phyloP scores from a whole-genome alignment of 192 early-diverging fungal species.

The Spinellus fusiger region DNA sequence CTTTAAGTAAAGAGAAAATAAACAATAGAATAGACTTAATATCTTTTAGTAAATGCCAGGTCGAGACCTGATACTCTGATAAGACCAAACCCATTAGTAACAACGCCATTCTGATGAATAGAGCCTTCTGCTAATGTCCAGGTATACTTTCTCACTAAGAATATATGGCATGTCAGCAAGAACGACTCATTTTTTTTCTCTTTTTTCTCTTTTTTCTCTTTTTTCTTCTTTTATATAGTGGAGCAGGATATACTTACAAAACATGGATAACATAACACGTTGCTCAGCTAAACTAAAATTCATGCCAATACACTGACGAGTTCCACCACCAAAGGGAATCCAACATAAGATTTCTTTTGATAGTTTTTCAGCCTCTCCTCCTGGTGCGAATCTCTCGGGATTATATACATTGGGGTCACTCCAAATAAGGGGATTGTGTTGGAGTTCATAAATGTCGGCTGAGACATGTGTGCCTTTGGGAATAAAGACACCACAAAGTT shows the following conservation, averaged over 20 bases:
- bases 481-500: conserved; percentile 31
- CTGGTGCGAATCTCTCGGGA: conserved; percentile 24
- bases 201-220: too few species aligned
- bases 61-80: background rate
- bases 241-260: conserved; percentile 23
- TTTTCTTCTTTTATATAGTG: background rate
- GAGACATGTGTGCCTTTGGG: conserved; percentile 37
- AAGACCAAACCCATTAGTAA: background rate
- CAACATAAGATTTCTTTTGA: conserved; percentile 5
- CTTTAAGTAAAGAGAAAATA: too few species aligned
- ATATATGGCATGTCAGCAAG: background rate
- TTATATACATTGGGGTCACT: conserved; percentile 18
- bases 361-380: conserved; percentile 6
- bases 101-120: background rate
- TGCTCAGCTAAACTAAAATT: conserved; percentile 56
- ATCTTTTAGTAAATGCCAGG: background rate
- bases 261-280: conserved; percentile 47
- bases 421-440: conserved; percentile 21
- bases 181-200: background rate
- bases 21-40: background rate
- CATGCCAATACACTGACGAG: conserved; percentile 51
- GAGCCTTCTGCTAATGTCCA: conserved; percentile 5
- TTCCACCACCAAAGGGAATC: conserved; percentile 51
- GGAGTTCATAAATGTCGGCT: conserved; percentile 12
- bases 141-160: conserved; percentile 9